Base-by-base conservation (phyloP, 2,329 filamentous ascomycete species). In the Epichloe scottii region DNA sequence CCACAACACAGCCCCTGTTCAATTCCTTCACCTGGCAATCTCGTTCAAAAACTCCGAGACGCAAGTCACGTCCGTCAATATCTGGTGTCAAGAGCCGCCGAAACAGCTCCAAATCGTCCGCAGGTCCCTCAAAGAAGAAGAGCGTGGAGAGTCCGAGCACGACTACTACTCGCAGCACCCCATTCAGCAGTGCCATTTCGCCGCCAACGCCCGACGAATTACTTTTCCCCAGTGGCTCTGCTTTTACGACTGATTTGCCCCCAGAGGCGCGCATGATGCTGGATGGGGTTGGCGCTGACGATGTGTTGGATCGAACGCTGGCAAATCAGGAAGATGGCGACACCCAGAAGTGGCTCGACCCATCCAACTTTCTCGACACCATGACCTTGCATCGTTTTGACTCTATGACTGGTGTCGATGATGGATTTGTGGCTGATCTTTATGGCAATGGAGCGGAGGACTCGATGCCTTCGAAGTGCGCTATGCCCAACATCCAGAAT, bases 211-310 rank as follows among this genome's bases (percentile, higher is more conserved):
- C 55, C 3, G 50, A 41, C 54, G 58, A 19, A 51, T 8, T 12
- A 15, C 7, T 30, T 8, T 42, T 42, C 4, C 14, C 62, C 1
- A 55, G 56, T 2, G 54, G 55, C 1, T 72, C 71, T 0, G 60
- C 60, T 1, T 75, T 74, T 48, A 73, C 71, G 0, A 58, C 69
- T 0, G 67, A 72, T 53, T 56, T 75, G 6, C 65, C 72, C 0
- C 55, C 66, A 1, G 71, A 74, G 46, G 65, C 68, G 2, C 71
- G 67, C 56, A 68, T 71, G 68, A 60, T 74, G 56, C 57, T 63
- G 39, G 53, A 51, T 6, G 64, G 64, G 6, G 49, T 66, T 12
- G 63, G 65, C 33, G 60, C 66, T 56, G 60, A 47, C 30, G 59
- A 62, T 5, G 60, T 60, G 1, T 54, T 57, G 45, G 35, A 48